Conservation (phyloP, 2,329 filamentous ascomycete species). For the Cladosporium sp. region DNA sequence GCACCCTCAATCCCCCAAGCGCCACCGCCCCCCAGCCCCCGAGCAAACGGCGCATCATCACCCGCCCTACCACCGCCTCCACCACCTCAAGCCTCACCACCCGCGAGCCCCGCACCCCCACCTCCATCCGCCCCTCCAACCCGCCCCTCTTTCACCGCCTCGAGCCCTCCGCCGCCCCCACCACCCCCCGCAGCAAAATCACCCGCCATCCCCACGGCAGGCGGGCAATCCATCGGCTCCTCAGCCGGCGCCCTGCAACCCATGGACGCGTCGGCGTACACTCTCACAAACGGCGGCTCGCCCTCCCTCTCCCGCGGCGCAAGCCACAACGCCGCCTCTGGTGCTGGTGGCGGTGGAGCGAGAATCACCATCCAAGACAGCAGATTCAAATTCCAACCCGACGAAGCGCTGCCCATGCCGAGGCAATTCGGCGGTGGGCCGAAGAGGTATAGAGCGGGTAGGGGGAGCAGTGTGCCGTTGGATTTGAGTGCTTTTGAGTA, state of each 20-base stretch:
- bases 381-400: constrained; percentile 83
- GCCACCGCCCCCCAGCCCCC: constrained; percentile 29
- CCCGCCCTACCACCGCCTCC: constrained; percentile 39
- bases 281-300: constrained; percentile 11
- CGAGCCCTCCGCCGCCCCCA: constrained; percentile 22
- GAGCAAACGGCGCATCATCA: constrained; percentile 38
- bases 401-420: constrained; percentile 77
- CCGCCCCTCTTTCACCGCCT: constrained; percentile 30
- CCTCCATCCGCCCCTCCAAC: constrained; percentile 30
- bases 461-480: constrained; percentile 89
- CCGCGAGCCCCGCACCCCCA: constrained; percentile 36
- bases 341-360: not conserved
- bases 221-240: constrained; percentile 15
- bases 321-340: not conserved
- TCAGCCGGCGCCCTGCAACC: constrained; percentile 5
- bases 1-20: constrained; percentile 25
- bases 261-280: constrained; percentile 13
- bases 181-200: constrained; percentile 12
- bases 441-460: constrained; percentile 81
- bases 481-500: constrained; percentile 63
- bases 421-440: constrained; percentile 70
- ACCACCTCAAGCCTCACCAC: constrained; percentile 22
- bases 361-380: constrained; percentile 64
- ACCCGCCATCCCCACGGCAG: constrained; percentile 26
- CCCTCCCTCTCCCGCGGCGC: not conserved